Evolutionary conservation across 225 moss, liverwort and hornwort species (phyloP).

Genomic region (Polytrichum commune): DNA sequence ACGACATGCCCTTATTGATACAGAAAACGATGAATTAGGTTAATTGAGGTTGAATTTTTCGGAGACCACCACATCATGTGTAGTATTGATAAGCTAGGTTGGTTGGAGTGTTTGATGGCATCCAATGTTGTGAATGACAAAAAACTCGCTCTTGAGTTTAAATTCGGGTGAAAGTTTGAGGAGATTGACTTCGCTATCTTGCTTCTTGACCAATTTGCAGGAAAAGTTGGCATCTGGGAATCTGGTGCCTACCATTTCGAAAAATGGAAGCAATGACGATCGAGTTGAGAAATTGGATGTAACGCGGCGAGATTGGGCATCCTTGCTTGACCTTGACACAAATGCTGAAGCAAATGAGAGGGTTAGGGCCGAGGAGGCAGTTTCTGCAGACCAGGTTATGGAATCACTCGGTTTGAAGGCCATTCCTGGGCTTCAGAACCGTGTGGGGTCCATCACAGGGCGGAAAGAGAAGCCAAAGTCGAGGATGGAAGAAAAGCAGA

Average conservation of each 20-base stretch:
- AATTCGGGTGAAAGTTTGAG: too few relatives aligned
- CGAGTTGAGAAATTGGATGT: slow-evolving; percentile 38
- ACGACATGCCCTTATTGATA: slow-evolving; percentile 71
- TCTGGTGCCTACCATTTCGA: not conserved
- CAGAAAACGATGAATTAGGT: slow-evolving; percentile 19
- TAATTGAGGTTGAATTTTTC: not conserved
- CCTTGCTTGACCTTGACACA: slow-evolving; percentile 53
- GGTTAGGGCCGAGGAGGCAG: slow-evolving; percentile 28
- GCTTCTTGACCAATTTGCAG: not conserved
- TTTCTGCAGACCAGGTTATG: slow-evolving; percentile 70
- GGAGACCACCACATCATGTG: too few relatives aligned
- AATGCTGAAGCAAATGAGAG: slow-evolving; percentile 25
- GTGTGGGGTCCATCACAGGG: slow-evolving; percentile 27
- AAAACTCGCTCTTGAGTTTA: too few relatives aligned
- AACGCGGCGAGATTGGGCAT: slow-evolving; percentile 69
- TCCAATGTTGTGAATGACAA: too few relatives aligned
- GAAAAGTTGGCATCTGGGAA: not conserved
- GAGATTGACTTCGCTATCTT: too few relatives aligned
- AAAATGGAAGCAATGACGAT: not conserved
- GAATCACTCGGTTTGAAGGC: slow-evolving; percentile 61
- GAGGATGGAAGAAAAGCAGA: slow-evolving; percentile 56
- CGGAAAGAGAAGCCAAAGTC: slow-evolving; percentile 33
- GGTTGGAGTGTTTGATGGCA: too few relatives aligned
- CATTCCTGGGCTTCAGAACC: slow-evolving; percentile 51
- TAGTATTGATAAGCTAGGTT: too few relatives aligned